Evolutionary conservation across 148 eudicot species (phyloP), one percentile per base, ranked within the genome.

Genomic region (Rhododendron williamsianum): DNA sequence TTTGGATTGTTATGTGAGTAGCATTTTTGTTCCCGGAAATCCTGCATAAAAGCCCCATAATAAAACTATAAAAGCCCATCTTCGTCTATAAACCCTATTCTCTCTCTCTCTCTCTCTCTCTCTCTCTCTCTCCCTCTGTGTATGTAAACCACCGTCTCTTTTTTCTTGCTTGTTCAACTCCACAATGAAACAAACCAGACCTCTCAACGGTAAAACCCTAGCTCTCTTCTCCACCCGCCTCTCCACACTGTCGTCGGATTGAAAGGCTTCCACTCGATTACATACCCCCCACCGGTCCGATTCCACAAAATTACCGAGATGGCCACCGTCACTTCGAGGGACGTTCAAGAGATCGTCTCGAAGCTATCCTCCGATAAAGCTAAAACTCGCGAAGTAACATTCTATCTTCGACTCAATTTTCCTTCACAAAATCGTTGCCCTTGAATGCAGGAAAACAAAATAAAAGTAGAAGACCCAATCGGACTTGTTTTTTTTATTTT

Each of bases 331-430:
- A 91, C 92, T 78, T 90, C 95, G 30, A 85, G 96, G 88, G 99
- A 96, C 81, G 77, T 96, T 78, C 91, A 95, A 33, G 98, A 96
- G 48, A 91, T 96, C 86, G 91, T 94, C 88, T 72, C 92, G 2
- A 96, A 92, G 86, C 89, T 96, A 30, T 88, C 94, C 5, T 90
- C 97, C 56, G 96, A 94, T 76, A 95, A 93, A 92, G 88, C 93
- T 18, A 92, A 91, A 90, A 45, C 87, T 78, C 94, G 98, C 51
- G 98, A 96, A 87, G 99, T 95, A 96, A 79, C 19, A 0, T 78
- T 23, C 78, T 18, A n/a, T 84, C 45, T 56, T 8, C 63, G 45
- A n/a, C 76, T 30, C 76, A 21, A 36, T 84, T 81, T 74, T 36
- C 35, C 13, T 35, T 16, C 15, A 49, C 30, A 13, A 8, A 41